Evolutionary conservation across 805 yeast genomes (phyloP), one percentile per base, ranked within the genome.

Genomic region (Pachysolen tannophilus): DNA sequence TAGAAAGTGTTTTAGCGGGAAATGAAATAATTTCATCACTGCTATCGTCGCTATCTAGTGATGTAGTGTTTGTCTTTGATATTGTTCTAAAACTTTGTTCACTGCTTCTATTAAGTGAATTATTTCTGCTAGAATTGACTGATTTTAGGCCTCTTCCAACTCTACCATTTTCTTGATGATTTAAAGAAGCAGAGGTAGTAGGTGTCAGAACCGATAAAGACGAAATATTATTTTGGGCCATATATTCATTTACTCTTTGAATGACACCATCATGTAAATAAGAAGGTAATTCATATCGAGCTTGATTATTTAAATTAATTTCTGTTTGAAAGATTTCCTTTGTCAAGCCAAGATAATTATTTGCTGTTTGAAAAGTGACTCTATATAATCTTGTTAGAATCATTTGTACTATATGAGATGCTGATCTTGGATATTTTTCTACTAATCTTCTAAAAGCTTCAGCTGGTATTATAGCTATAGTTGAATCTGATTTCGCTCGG

Each of bases 401-500:
- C 75, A 90, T 87, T 47, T 94, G 95, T 10, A 90, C 90, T 20
- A 92, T 88, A 55, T 88, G 96, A 0, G 96, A 84, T 0, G 96
- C 81, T 1, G 95, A 84, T 43, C 82, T 75, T 5, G 97, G 97
- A 50, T 78, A 85, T 46, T 78, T 82, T 20, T 63, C 52, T 6
- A 82, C 79, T 26, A 90, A 69, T 35, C 82, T 64, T 37, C 73
- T 68, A 46, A 90, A 92, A 0, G 97, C 83, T 34, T 75, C 78
- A 2, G 79, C 75, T 0, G 98, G 98, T 11, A 90, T 88, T 25
- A 90, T 82, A 1, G 97, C 95, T 35, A 90, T 82, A 0, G 97
- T 88, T 23, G 94, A 82, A 27, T 72, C 75, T 2, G 65, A 61
- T 6, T 72, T 70, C 0, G 97, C 95, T 24, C 81, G 69, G 1